Evolutionary conservation across 805 yeast genomes (phyloP), one percentile per base, ranked within the genome.

Genomic region (Yarrowia sp.): DNA sequence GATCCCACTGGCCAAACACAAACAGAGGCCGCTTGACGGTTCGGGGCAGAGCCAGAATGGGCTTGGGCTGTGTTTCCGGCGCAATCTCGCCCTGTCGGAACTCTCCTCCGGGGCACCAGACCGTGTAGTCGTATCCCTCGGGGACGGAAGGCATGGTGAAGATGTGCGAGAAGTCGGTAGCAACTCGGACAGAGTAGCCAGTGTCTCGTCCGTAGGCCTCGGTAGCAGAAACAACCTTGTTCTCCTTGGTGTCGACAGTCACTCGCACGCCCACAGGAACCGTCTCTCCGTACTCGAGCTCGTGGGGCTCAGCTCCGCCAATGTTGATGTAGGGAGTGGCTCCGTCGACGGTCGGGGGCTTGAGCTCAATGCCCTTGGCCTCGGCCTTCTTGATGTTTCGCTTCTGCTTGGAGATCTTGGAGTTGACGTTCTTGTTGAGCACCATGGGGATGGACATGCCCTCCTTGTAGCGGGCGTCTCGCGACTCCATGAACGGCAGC

Each of bases 221-320:
- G 10, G 76, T 66, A 7, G 94, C 90, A 0, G 90, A 82, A 0
- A 89, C 94, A 12, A 90, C 82, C 61, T 79, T 80, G 56, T 79
- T 80, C 10, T 80, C 81, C 46, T 82, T 76, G 9, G 84, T 65
- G 68, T 92, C 90, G 1, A 92, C 89, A 0, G 96, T 89, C 9
- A 92, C 96, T 66, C 96, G 77, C 14, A 87, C 90, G 67, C 88
- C 84, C 0, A 83, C 80, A 2, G 96, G 96, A 3, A 89, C 85
- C 63, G 84, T 84, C 65, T 81, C 82, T 14, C 63, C 63, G 7
- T 77, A 75, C 7, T 72, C 73, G 56, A 91, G 77, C 69, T 86
- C 86, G 31, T 91, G 67, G 16, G 85, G 78, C 61, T 81, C 74
- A 1, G 77, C 75, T 62, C 78, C 80, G 0, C 97, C 97, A 46